Conservation (phyloP, 805 yeast species). For the Metschnikowia matae region DNA sequence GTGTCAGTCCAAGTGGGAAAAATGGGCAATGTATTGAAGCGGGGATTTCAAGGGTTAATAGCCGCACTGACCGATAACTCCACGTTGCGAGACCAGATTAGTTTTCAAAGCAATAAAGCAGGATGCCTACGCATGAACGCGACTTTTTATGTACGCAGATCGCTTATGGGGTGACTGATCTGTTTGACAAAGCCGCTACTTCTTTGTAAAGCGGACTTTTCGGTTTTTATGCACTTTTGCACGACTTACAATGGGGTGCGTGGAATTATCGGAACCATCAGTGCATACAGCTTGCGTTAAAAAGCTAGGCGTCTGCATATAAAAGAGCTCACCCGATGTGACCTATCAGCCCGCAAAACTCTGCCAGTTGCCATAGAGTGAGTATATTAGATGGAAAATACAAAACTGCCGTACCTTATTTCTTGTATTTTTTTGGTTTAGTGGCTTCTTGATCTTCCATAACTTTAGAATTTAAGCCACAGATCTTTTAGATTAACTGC, state of each 20-base stretch:
- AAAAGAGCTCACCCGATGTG: neutral
- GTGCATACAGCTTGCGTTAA: neutral
- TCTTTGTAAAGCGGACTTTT: neutral
- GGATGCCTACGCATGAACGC: neutral
- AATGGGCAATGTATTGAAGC: too few species aligned
- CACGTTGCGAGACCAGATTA: neutral
- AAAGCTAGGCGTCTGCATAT: constrained; percentile 3
- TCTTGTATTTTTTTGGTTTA: neutral
- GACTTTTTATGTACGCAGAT: neutral
- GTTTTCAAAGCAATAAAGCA: neutral
- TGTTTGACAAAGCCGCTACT: neutral
- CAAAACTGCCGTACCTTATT: neutral
- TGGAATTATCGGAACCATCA: constrained; percentile 3
- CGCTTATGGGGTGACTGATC: neutral
- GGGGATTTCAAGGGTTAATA: neutral
- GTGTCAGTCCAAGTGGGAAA: neutral
- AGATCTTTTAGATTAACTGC: neutral
- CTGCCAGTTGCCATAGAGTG: too few species aligned
- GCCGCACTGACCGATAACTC: neutral
- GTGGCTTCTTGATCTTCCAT: too few species aligned
- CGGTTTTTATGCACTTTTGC: neutral
- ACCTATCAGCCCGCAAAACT: neutral
- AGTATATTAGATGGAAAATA: too few species aligned
- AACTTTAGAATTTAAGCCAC: neutral
- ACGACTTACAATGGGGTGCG: neutral